These are phyloP conservation scores for Ricinus communis DNA, from an alignment of 345 rosid species.

Conservation along the genomic window DNA sequence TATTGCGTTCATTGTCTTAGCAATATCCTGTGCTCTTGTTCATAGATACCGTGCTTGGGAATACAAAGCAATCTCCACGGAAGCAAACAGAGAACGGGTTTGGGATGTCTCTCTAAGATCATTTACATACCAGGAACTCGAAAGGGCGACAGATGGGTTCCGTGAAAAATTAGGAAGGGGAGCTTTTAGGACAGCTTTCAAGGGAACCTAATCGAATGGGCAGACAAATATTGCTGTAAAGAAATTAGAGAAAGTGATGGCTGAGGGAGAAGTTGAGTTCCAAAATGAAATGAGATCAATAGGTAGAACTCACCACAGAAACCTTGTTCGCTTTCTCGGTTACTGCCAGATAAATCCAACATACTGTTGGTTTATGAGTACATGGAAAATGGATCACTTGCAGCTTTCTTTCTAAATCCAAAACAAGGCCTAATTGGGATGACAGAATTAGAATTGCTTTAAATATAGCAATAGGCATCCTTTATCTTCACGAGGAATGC, in stretches of 20 bases:
- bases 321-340: constrained; percentile 31
- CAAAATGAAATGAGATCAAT: constrained; percentile 29
- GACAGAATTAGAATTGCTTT: not conserved
- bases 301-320: constrained; percentile 31
- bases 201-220: constrained; percentile 12
- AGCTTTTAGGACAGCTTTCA: constrained; percentile 23
- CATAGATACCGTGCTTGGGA: constrained; percentile 11
- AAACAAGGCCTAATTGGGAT: not conserved
- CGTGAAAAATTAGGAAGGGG: constrained; percentile 22
- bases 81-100: not conserved
- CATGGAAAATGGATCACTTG: not conserved
- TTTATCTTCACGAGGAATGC: not conserved
- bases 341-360: constrained; percentile 23
- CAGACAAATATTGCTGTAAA: constrained; percentile 14
- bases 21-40: constrained; percentile 13
- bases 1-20: constrained; percentile 11
- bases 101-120: constrained; percentile 17
- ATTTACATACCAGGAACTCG: constrained; percentile 22
- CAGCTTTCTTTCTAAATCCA: not conserved
- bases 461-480: constrained; percentile 1
- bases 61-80: not conserved
- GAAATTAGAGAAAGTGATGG: constrained; percentile 19
- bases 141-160: constrained; percentile 24
- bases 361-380: not conserved
- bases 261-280: constrained; percentile 25